Conservation (phyloP, 2,329 filamentous ascomycete species). For the Fusarium heterosporum region DNA sequence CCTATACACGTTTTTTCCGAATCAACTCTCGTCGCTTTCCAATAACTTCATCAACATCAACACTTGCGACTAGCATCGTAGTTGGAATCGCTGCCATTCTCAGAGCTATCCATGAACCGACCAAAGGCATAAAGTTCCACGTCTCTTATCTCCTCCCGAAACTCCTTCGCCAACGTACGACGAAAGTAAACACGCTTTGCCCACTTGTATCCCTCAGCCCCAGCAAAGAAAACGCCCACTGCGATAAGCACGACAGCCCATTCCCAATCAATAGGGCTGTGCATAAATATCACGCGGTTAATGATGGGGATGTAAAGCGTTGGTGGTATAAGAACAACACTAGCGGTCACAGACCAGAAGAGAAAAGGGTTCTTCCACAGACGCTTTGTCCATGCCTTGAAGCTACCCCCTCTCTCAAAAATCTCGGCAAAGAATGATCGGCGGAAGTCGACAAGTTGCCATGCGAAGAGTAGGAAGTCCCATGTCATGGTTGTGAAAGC, state of each 20-base stretch:
- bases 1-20: no score
- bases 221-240: constrained; percentile 70
- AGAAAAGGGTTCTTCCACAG: constrained; percentile 67
- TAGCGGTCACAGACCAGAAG: constrained; percentile 62
- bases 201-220: constrained; percentile 76
- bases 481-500: constrained; percentile 75
- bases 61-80: constrained; percentile 17
- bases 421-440: constrained; percentile 73
- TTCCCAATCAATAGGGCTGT: constrained; percentile 74
- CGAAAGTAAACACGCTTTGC: constrained; percentile 69
- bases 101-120: constrained; percentile 23
- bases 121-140: constrained; percentile 42
- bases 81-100: constrained; percentile 22
- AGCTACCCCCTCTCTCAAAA: constrained; percentile 57
- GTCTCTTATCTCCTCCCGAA: constrained; percentile 39
- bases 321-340: constrained; percentile 68
- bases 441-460: constrained; percentile 75
- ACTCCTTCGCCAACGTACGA: constrained; percentile 39
- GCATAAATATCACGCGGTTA: constrained; percentile 74
- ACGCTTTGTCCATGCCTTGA: constrained; percentile 66
- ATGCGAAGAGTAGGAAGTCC: constrained; percentile 75
- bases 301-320: constrained; percentile 76
- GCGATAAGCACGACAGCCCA: constrained; percentile 76
- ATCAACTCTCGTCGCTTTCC: background rate
- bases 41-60: background rate